phyloP scores from a whole-genome alignment of 176 grass and related monocot genomes.

The Hordeum vulgare region MorexV3_pseudomolecules_assembly NC_058523.1:508833195-508833694 shows the following conservation, averaged over 20 bases:
- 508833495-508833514: conserved; percentile 61
- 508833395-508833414: background rate
- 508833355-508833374: background rate
- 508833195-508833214: conserved; percentile 40
- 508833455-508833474: conserved; percentile 78
- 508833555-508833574: conserved; percentile 55
- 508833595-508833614: conserved; percentile 80
- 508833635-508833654: conserved; percentile 66
- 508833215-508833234: conserved; percentile 37
- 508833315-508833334: conserved; percentile 84
- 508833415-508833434: conserved; percentile 85
- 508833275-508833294: conserved; percentile 66
- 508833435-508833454: conserved; percentile 83
- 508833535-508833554: conserved; percentile 85
- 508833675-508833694: conserved; percentile 48
- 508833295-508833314: conserved; percentile 57
- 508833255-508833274: conserved; percentile 60
- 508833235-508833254: conserved; percentile 42
- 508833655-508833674: conserved; percentile 85
- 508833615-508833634: conserved; percentile 46
- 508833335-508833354: conserved; percentile 58
- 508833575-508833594: conserved; percentile 81
- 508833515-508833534: conserved; percentile 67
- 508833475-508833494: conserved; percentile 80
- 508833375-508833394: background rate